Evolutionary conservation across 116 monocot genomes (phyloP).

Genomic region (Iris pallida): DNA sequence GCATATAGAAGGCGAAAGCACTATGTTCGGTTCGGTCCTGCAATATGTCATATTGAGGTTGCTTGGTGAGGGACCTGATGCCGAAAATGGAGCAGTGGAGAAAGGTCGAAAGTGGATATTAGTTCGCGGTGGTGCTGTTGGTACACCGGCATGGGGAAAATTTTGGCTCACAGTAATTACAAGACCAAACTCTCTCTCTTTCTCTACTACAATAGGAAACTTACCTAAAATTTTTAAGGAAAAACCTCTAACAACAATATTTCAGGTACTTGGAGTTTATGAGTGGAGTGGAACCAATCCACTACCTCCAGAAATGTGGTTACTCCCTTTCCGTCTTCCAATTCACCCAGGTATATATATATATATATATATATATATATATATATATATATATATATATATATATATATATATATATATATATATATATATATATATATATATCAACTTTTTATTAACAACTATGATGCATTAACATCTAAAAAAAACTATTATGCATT

Average conservation of each 20-base stretch:
- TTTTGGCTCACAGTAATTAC: constrained; percentile 76
- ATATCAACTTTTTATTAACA: too few species aligned
- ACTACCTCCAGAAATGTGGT: constrained; percentile 78
- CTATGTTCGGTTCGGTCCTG: constrained; percentile 76
- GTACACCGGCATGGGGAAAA: constrained; percentile 81
- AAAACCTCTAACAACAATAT: not conserved
- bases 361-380: too few species aligned
- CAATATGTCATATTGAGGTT: constrained; percentile 68
- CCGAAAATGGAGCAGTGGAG: constrained; percentile 71
- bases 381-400: too few species aligned
- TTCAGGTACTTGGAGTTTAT: constrained; percentile 78
- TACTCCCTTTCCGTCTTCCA: constrained; percentile 70
- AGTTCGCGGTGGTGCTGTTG: constrained; percentile 65
- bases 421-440: too few species aligned
- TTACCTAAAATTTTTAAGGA: too few species aligned
- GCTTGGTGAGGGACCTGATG: constrained; percentile 62
- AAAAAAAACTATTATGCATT: too few species aligned
- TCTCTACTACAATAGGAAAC: too few species aligned
- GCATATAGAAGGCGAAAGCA: constrained; percentile 85
- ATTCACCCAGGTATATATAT: constrained; percentile 94
- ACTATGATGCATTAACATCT: too few species aligned
- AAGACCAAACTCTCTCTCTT: not conserved
- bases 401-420: too few species aligned
- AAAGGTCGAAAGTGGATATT: constrained; percentile 75
- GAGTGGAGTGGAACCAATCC: constrained; percentile 91